These are phyloP conservation scores for Allomyces macrogynus DNA, from an alignment of 192 early-diverging fungal genomes.

Conservation along the genomic window DNA sequence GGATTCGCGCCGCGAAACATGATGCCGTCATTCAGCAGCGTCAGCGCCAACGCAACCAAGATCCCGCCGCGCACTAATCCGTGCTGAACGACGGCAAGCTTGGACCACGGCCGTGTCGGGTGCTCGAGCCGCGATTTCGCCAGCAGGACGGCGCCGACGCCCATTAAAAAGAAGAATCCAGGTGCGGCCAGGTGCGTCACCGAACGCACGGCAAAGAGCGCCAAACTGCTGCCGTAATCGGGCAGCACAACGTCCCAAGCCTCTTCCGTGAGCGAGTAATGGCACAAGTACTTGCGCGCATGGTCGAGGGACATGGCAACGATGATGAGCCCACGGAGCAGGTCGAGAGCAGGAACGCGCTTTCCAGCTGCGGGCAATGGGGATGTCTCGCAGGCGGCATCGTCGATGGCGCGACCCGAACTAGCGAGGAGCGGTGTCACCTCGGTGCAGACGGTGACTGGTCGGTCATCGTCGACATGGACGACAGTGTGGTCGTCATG, in stretches of 20 bases:
- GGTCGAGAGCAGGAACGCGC: background rate
- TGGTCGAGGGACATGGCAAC: background rate
- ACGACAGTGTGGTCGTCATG: too few species aligned
- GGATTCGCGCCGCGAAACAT: background rate
- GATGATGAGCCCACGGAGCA: background rate
- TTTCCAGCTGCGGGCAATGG: too few species aligned
- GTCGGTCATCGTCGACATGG: too few species aligned
- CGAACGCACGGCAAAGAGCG: background rate
- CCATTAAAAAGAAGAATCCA: background rate
- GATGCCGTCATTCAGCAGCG: background rate
- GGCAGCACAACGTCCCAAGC: background rate
- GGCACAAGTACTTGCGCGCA: background rate
- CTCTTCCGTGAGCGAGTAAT: background rate
- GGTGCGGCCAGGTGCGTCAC: background rate
- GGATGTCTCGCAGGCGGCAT: too few species aligned
- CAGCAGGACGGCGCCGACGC: background rate
- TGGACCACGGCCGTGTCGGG: background rate
- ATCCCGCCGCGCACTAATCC: background rate
- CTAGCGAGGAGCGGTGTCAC: too few species aligned
- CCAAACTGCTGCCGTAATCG: background rate
- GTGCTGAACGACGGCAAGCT: background rate
- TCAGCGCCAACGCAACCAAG: background rate
- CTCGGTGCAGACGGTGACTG: too few species aligned
- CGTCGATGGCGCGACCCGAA: too few species aligned
- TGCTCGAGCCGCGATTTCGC: background rate